Evolutionary conservation across 2,329 filamentous ascomycete genomes (phyloP), one percentile per base, ranked within the genome.

Genomic region (Fusarium abutilonis): DNA sequence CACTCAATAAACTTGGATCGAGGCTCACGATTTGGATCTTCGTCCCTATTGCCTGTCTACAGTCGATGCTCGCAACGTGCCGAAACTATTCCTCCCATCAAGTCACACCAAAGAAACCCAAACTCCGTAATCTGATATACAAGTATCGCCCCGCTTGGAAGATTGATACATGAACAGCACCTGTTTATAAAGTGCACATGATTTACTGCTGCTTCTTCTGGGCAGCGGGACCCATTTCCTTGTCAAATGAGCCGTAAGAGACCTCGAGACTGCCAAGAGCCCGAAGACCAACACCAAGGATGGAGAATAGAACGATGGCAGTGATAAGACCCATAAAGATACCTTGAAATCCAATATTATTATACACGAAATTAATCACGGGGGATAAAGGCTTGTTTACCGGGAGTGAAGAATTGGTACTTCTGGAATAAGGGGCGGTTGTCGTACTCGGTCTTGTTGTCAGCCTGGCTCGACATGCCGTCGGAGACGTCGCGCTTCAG

Each of bases 201-300:
- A 36, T 66, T 70, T 72, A 75, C 65, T 77, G 68, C 62, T 77
- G 74, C 80, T 92, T 96, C 86, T 93, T 96, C 78, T 96, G 91
- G 29, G 90, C 90, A 34, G 87, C 82, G n/a, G 92, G 91, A 0
- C 93, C 92, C 82, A 92, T 96, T 69, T 97, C 94, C 82, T 97
- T 97, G 74, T 96, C 94, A 74, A 98, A 99, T 2, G 95, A 93
- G 63, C 91, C 92, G 75, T 98, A 98, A 1, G 92, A 91, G 28
- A 98, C 92, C 75, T 97, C 84, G 15, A 99, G 82, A 67, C 92
- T 94, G 7, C 85, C 81, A 11, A 98, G 82, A 13, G 91, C 93
- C 57, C 78, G 86, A 52, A 98, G 79, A 13, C 90, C 95, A 53
- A 93, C 88, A 66, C 89, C 89, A 6, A 97, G 80, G 66, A 98